phyloP scores from a whole-genome alignment of 768 basidiomycete species.

The Tylopilus vinaceipallidus region DNA sequence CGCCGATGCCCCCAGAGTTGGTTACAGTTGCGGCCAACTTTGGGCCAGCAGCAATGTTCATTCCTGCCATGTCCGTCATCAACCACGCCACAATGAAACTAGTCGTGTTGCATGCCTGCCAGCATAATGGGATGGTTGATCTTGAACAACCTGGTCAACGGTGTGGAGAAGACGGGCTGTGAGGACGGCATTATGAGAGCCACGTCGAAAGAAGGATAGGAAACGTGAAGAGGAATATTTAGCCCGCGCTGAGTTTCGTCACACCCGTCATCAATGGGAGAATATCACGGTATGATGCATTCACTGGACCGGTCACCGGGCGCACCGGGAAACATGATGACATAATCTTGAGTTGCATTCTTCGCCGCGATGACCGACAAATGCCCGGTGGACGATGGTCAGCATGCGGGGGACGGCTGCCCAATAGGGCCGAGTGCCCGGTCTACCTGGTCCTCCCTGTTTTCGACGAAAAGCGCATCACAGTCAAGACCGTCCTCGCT shows the following conservation, averaged over 20 bases:
- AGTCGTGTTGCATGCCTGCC: conserved; percentile 45
- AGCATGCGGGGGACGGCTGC: conserved; percentile 41
- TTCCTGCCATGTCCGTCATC: conserved; percentile 30
- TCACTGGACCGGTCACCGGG: neutral
- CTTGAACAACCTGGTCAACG: conserved; percentile 71
- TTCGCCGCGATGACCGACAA: conserved; percentile 29
- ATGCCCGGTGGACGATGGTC: conserved; percentile 51
- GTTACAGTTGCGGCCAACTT: conserved; percentile 86
- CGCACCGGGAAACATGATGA: conserved; percentile 8
- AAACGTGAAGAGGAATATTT: neutral
- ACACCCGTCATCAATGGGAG: neutral
- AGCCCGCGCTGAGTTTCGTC: neutral
- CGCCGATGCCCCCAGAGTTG: conserved; percentile 87
- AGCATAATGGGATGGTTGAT: conserved; percentile 85
- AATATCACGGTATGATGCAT: neutral
- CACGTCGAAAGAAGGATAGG: neutral
- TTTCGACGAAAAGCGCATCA: conserved; percentile 14
- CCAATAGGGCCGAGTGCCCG: conserved; percentile 64
- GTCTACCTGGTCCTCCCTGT: conserved; percentile 40
- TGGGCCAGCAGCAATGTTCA: conserved; percentile 87
- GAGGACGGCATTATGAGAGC: conserved; percentile 60
- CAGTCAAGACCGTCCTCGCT: conserved; percentile 35
- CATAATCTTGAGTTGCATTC: conserved; percentile 4
- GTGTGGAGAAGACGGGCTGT: conserved; percentile 62
- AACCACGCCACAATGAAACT: neutral